phyloP scores from a whole-genome alignment of 1,139 yeast species.

The Taiozyma sp. region DNA sequence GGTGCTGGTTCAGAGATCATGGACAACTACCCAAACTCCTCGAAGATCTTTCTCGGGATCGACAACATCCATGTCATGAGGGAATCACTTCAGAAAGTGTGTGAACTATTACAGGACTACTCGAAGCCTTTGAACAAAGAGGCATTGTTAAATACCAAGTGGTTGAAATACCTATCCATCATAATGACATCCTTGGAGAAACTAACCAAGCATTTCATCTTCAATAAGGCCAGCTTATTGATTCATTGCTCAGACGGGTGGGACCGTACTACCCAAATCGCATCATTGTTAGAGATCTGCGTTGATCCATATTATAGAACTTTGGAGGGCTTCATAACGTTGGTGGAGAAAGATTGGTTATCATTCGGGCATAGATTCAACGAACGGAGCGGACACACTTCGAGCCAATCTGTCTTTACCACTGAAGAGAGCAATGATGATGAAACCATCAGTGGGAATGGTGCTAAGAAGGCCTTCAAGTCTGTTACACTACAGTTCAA shows the following conservation, averaged over 20 bases:
- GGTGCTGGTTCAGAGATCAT: constrained; percentile 97
- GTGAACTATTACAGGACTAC: constrained; percentile 61
- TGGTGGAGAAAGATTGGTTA: constrained; percentile 93
- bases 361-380: constrained; percentile 90
- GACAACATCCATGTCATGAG: constrained; percentile 96
- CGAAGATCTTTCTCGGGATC: constrained; percentile 79
- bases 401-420: constrained; percentile 36
- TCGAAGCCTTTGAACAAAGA: constrained; percentile 35
- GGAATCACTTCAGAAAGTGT: constrained; percentile 66
- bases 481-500: constrained; percentile 32
- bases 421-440: constrained; percentile 21
- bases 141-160: constrained; percentile 58
- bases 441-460: constrained; percentile 25
- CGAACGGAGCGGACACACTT: constrained; percentile 74
- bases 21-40: constrained; percentile 65
- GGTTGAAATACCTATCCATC: constrained; percentile 72
- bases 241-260: constrained; percentile 98
- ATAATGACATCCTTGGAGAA: constrained; percentile 75
- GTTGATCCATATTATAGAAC: constrained; percentile 91
- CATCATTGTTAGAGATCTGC: constrained; percentile 80
- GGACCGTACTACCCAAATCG: constrained; percentile 93
- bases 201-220: constrained; percentile 72
- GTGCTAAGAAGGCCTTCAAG: constrained; percentile 23
- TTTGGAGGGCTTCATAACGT: constrained; percentile 74
- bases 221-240: constrained; percentile 76